These are phyloP conservation scores for Agaricus subrufescens DNA, from an alignment of 768 basidiomycete species.

Conservation along the genomic window DNA sequence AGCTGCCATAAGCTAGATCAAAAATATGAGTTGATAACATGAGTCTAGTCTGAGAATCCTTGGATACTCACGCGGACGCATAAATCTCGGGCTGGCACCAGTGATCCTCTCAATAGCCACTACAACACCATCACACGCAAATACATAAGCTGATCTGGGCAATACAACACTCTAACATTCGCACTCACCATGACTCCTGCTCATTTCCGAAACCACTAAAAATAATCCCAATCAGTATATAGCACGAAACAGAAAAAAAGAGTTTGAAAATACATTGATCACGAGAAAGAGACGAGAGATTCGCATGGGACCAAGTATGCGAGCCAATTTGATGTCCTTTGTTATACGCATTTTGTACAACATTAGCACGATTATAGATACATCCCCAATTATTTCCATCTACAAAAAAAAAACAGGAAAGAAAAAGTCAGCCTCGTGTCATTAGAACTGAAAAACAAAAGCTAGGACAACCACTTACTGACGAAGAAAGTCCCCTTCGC, in stretches of 20 bases:
- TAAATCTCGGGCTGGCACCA: conserved; percentile 32
- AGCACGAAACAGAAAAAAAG: neutral
- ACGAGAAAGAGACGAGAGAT: conserved; percentile 29
- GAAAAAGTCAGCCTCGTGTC: neutral
- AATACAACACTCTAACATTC: neutral
- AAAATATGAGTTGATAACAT: neutral
- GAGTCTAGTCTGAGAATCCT: neutral
- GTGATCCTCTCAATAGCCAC: conserved; percentile 33
- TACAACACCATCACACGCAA: conserved; percentile 10
- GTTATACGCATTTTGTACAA: conserved; percentile 31
- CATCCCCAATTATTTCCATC: conserved; percentile 35
- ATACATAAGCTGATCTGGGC: neutral
- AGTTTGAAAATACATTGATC: conserved; percentile 21
- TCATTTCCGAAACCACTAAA: conserved; percentile 28
- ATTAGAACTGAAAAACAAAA: neutral
- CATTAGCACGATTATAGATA: conserved; percentile 28
- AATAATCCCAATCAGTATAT: neutral
- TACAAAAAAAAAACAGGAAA: conserved; percentile 4
- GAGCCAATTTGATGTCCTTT: conserved; percentile 41
- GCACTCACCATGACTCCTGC: conserved; percentile 25
- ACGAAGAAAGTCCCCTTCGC: conserved; percentile 39
- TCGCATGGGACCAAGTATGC: conserved; percentile 43
- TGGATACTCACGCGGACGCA: conserved; percentile 32
- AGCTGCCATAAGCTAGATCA: conserved; percentile 10
- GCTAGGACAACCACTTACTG: conserved; percentile 19